These are phyloP conservation scores for Aspergillus amoenus DNA, from an alignment of 2,329 filamentous ascomycete genomes.

Conservation along the genomic window DNA sequence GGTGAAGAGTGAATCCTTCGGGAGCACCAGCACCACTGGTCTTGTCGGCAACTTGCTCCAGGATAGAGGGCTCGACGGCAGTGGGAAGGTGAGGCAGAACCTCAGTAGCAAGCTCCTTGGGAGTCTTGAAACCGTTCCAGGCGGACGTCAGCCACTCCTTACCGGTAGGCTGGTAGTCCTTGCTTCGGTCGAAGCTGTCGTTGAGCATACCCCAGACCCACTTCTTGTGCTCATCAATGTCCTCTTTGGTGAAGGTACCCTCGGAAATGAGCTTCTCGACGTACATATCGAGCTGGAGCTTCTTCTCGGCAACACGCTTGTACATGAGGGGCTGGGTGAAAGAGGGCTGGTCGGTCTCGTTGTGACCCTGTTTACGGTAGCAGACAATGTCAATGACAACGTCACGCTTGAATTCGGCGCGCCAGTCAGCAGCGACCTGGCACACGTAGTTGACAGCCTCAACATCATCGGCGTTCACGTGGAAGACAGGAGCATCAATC, in stretches of 20 bases:
- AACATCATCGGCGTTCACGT: slow-evolving; percentile 97
- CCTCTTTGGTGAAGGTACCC: slow-evolving; percentile 93
- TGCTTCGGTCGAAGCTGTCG: slow-evolving; percentile 95
- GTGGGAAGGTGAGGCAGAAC: slow-evolving; percentile 90
- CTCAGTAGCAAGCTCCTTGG: slow-evolving; percentile 93
- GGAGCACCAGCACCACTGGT: slow-evolving; percentile 72
- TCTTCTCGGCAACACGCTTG: slow-evolving; percentile 88
- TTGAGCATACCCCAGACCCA: slow-evolving; percentile 99
- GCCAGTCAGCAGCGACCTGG: slow-evolving; percentile 95
- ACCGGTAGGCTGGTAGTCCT: slow-evolving; percentile 92
- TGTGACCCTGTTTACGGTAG: slow-evolving; percentile 98
- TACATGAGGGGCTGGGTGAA: slow-evolving; percentile 99
- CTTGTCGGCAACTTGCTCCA: slow-evolving; percentile 78
- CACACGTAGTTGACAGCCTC: slow-evolving; percentile 98
- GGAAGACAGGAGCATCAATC: slow-evolving; percentile 97
- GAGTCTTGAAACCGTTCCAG: slow-evolving; percentile 99
- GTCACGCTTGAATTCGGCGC: slow-evolving; percentile 97
- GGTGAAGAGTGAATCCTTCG: slow-evolving; percentile 84
- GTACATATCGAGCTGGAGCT: slow-evolving; percentile 85
- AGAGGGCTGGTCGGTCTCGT: slow-evolving; percentile 98
- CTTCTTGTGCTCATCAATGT: slow-evolving; percentile 98
- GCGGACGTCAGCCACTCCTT: slow-evolving; percentile 99
- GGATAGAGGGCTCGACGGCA: slow-evolving; percentile 67
- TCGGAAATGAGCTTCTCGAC: slow-evolving; percentile 86
- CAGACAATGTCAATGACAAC: slow-evolving; percentile 98